Percentiles rank a stretch among this genome's conserved stretches.
phyloP scores from a whole-genome alignment of 2,329 filamentous ascomycete species.

The Ramichloridium luteum region DNA sequence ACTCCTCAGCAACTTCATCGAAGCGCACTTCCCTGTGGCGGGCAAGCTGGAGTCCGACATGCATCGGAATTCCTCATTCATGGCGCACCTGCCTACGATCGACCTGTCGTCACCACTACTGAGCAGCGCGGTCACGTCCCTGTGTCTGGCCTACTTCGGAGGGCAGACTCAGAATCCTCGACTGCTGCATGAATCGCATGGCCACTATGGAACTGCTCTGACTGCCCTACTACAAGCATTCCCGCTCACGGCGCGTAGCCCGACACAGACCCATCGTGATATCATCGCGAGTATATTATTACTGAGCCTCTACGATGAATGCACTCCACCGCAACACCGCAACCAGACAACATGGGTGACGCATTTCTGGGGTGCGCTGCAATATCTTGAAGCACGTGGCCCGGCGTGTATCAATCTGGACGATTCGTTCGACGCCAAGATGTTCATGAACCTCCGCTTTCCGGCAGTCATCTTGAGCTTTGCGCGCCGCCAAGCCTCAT shows the following conservation, averaged over 20 bases:
- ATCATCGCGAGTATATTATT: conserved; percentile 7
- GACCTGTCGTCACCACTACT: conserved; percentile 8
- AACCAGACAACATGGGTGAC: conserved; percentile 6
- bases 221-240: conserved; percentile 5
- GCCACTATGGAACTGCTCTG: conserved; percentile 6
- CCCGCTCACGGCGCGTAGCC: too few species aligned
- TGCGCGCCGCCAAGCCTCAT: conserved; percentile 5
- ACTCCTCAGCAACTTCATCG: too few species aligned
- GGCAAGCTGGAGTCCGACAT: too few species aligned
- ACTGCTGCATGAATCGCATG: conserved; percentile 7
- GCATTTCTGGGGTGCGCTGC: conserved; percentile 8
- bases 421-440: conserved; percentile 7
- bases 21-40: too few species aligned
- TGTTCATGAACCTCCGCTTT: conserved; percentile 9
- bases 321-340: conserved; percentile 1
- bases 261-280: conserved; percentile 3
- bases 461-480: conserved; percentile 7
- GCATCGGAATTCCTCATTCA: too few species aligned
- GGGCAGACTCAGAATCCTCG: conserved; percentile 4
- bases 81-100: conserved; percentile 6
- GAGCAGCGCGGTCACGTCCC: conserved; percentile 7
- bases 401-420: conserved; percentile 5
- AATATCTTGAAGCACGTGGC: conserved; percentile 8
- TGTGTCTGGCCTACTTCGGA: conserved; percentile 8
- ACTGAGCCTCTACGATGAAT: conserved; percentile 8